These are phyloP conservation scores for Saksenaea oblongispora DNA, from an alignment of 371 early-diverging fungal genomes.

Conservation along the genomic window DNA sequence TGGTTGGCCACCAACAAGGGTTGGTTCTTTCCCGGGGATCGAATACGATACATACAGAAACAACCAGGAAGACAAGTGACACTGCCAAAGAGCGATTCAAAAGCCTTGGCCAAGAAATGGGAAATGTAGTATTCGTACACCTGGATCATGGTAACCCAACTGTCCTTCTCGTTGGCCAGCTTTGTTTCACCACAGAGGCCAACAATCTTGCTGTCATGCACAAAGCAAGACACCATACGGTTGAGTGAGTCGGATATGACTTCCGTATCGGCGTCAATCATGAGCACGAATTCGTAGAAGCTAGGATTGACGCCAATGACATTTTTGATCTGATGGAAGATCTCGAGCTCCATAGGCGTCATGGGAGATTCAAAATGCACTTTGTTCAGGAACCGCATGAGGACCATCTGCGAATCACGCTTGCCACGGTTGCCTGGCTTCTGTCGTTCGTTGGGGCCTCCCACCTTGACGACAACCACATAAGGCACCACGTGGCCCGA, in stretches of 20 bases:
- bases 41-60: conserved; percentile 91
- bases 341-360: conserved; percentile 88
- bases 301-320: conserved; percentile 85
- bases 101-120: conserved; percentile 79
- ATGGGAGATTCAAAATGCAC: conserved; percentile 74
- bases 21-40: conserved; percentile 74
- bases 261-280: conserved; percentile 73
- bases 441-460: conserved; percentile 66
- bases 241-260: conserved; percentile 68
- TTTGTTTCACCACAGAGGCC: conserved; percentile 83
- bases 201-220: conserved; percentile 74
- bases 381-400: conserved; percentile 81
- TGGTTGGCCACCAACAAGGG: conserved; percentile 91
- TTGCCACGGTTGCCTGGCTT: conserved; percentile 90
- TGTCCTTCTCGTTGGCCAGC: conserved; percentile 78
- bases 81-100: conserved; percentile 81
- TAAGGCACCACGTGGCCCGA: conserved; percentile 84
- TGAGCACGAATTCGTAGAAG: conserved; percentile 65
- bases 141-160: conserved; percentile 91
- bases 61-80: conserved; percentile 94
- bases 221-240: conserved; percentile 69
- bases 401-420: conserved; percentile 81
- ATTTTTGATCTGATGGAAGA: conserved; percentile 88
- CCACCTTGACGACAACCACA: conserved; percentile 83
- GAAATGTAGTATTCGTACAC: conserved; percentile 83